These are phyloP conservation scores for Corymbia maculata DNA, from an alignment of 345 rosid genomes.

Conservation along the genomic window DNA sequence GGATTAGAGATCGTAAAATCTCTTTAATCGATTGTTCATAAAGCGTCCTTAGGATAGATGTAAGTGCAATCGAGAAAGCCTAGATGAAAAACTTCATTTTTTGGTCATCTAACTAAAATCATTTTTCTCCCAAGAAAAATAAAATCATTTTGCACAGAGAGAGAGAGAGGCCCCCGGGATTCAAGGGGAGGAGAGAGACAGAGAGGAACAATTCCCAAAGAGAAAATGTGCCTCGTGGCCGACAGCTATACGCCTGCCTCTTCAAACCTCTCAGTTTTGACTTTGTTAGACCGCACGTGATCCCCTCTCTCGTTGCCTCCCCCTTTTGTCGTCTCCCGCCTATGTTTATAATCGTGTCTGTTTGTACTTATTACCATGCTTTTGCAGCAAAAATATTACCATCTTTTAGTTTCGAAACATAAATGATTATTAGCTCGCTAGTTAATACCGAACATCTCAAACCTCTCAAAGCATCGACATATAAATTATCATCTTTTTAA, in stretches of 20 bases:
- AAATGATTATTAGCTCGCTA: neutral
- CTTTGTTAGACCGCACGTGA: conserved; percentile 25
- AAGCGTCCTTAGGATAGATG: neutral
- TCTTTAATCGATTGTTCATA: neutral
- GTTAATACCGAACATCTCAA: neutral
- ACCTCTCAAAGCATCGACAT: neutral
- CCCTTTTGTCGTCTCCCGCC: neutral
- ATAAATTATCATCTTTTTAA: neutral
- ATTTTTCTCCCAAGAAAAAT: neutral
- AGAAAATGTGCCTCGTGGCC: conserved; percentile 36
- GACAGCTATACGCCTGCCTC: conserved; percentile 28
- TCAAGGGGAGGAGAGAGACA: conserved; percentile 14
- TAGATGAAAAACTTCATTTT: neutral
- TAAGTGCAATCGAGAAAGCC: neutral
- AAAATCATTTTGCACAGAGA: neutral
- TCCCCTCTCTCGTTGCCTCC: neutral
- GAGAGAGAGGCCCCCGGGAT: conserved; percentile 23
- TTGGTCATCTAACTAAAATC: neutral
- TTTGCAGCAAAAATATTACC: neutral
- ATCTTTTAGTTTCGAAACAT: neutral
- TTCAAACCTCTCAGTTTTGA: conserved; percentile 6
- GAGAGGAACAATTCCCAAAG: conserved; percentile 30
- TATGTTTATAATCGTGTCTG: neutral
- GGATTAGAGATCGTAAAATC: neutral
- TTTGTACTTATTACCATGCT: neutral